Base-by-base conservation (phyloP, 2,329 filamentous ascomycete genomes). In the Ophiostoma quercus region DNA sequence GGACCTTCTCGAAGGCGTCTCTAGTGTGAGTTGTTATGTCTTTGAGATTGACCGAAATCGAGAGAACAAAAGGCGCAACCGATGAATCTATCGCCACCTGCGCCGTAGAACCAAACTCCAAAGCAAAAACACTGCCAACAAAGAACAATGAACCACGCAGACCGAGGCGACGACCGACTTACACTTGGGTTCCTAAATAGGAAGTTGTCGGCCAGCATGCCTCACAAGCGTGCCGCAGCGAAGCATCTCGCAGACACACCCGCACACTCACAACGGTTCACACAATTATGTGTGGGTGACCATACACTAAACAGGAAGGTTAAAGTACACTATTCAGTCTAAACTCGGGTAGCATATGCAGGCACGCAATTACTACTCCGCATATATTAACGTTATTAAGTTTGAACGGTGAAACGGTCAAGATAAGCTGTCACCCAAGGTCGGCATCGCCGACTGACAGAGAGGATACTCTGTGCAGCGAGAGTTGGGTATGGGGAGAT, bases 1-100 rank as follows among this genome's bases (percentile, higher is more conserved):
- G 47, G 70, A 69, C 71, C 70, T 72, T 72, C 71, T 72, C 70
- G 68, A 72, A 72, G 60, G 37, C 25, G 16, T 6, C 25, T 43
- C 39, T 41, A 41, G 39, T 41, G 39, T 16, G 22, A 9, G 66
- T 14, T 29, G 60, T 51, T 54, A n/a, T 22, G 19, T 37, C 22
- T n/a, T 32, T 25, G 25, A 16, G 2, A 25, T 60, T 12, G 51
- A 47, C 43, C 19, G 43, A 16, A 47, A 47, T 47, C 14, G 16
- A 47, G 6, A 19, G 16, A 47, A 47, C 16, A 47, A 47, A 47
- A 47, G 43, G 43, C 43, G 43, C 43, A 47, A 47, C 43, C 43
- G 43, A 47, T 43, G 41, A n/a, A 47, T 8, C 43, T n/a, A 47
- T 47, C 19, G 43, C 43, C 43, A 47, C 43, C 43, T 47, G 3